Conservation (phyloP, 176 grass and related monocot species). For the Oryza rufipogon region DNA sequence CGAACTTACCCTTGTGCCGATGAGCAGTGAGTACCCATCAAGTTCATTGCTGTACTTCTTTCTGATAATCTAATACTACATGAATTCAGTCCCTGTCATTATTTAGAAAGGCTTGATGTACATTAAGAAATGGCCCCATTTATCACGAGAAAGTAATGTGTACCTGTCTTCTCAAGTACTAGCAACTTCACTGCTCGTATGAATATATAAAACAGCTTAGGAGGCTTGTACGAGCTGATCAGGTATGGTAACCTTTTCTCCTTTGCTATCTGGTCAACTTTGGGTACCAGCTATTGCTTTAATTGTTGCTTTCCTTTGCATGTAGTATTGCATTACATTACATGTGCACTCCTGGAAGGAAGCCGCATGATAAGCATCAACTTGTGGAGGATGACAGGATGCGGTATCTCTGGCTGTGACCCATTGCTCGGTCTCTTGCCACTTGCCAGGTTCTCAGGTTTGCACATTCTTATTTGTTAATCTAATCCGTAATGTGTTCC, state of each 20-base stretch:
- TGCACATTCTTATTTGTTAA: slow-evolving; percentile 17
- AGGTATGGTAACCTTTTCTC: neutral
- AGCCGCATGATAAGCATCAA: slow-evolving; percentile 6
- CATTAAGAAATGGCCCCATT: neutral
- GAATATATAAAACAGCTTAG: neutral
- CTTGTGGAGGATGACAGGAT: neutral
- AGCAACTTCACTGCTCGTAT: slow-evolving; percentile 3
- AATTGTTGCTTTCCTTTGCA: neutral
- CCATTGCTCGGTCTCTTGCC: slow-evolving; percentile 2
- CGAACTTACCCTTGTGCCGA: neutral
- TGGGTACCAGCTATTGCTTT: neutral
- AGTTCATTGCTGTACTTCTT: neutral
- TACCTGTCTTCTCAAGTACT: slow-evolving; percentile 1
- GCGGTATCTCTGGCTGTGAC: slow-evolving; percentile 18
- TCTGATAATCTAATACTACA: slow-evolving; percentile 6
- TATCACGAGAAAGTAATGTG: slow-evolving; percentile 40
- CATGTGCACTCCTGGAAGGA: slow-evolving; percentile 28
- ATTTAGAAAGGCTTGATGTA: neutral
- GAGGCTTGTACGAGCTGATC: neutral
- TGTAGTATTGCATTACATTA: neutral
- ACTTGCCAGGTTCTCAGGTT: slow-evolving; percentile 23
- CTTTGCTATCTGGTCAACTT: slow-evolving; percentile 26
- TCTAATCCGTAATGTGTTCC: neutral
- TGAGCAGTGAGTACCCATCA: slow-evolving; percentile 18
- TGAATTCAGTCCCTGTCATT: slow-evolving; percentile 11